Conservation (phyloP, 2,329 filamentous ascomycete species). For the Xylaria sp. region DNA sequence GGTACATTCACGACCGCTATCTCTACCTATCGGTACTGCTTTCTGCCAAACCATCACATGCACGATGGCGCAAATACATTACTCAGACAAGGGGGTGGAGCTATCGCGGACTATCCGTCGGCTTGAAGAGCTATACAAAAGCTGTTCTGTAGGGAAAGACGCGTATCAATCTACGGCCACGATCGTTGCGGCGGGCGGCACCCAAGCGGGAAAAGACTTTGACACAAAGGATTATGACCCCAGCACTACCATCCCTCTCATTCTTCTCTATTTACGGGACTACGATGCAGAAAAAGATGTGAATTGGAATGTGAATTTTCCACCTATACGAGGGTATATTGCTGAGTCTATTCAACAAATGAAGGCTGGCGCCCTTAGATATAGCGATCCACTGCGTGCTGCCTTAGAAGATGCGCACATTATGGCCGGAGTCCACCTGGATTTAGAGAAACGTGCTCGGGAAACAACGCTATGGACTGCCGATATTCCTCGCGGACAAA, state of each 20-base stretch:
- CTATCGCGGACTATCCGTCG: slow-evolving; percentile 1
- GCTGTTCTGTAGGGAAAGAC: background rate
- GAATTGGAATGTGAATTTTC: slow-evolving; percentile 40
- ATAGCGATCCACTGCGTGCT: slow-evolving; percentile 34
- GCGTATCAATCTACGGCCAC: background rate
- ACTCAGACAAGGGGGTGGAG: background rate
- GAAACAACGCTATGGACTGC: slow-evolving; percentile 43
- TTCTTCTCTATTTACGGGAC: slow-evolving; percentile 61
- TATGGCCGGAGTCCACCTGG: slow-evolving; percentile 42
- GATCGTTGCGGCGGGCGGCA: background rate
- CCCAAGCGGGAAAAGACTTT: slow-evolving; percentile 15
- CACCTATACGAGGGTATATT: slow-evolving; percentile 54
- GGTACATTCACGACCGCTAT: slow-evolving; percentile 3
- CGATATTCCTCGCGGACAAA: slow-evolving; percentile 34
- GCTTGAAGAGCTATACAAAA: slow-evolving; percentile 31
- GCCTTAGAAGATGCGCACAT: slow-evolving; percentile 42
- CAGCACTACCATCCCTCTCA: slow-evolving; percentile 49
- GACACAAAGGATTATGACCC: slow-evolving; percentile 51
- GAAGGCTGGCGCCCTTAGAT: slow-evolving; percentile 43
- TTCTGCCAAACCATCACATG: slow-evolving; percentile 1
- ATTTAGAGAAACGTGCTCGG: slow-evolving; percentile 32
- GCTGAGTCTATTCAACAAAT: slow-evolving; percentile 43
- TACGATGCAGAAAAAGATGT: slow-evolving; percentile 58
- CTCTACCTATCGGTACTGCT: slow-evolving; percentile 8
- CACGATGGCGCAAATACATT: slow-evolving; percentile 31